phyloP scores from a whole-genome alignment of 2,329 filamentous ascomycete genomes.

The Akanthomyces muscarius region DNA sequence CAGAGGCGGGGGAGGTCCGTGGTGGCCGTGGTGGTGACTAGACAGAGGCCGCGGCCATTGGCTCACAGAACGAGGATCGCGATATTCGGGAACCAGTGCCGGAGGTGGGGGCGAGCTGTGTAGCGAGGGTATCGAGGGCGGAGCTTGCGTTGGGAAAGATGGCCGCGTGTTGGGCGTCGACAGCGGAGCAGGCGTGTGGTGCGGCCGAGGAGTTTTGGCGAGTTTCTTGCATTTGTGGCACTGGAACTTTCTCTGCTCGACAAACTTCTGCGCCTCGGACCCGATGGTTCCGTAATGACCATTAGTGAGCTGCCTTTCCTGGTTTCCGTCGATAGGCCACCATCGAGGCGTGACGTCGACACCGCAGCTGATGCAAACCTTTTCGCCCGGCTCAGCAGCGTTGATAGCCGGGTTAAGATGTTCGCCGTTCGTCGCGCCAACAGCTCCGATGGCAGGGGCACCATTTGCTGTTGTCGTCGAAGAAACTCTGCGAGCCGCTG shows the following conservation, averaged over 20 bases:
- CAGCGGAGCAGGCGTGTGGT: conserved; percentile 23
- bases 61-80: conserved; percentile 23
- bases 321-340: conserved; percentile 56
- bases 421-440: conserved; percentile 23
- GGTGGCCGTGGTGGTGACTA: conserved; percentile 12
- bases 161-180: conserved; percentile 3
- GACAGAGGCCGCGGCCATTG: conserved; percentile 19
- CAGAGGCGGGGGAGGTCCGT: conserved; percentile 16
- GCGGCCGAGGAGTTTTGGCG: conserved; percentile 41
- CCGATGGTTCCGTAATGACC: conserved; percentile 49
- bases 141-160: conserved; percentile 9
- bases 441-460: conserved; percentile 2
- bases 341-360: conserved; percentile 71
- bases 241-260: conserved; percentile 60
- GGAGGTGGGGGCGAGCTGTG: conserved; percentile 28
- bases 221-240: conserved; percentile 70
- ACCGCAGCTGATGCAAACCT: conserved; percentile 60
- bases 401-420: conserved; percentile 25
- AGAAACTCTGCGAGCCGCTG: conserved; percentile 45
- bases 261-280: conserved; percentile 55
- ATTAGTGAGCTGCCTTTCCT: conserved; percentile 50
- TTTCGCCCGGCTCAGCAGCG: conserved; percentile 41
- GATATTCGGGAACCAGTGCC: conserved; percentile 24
- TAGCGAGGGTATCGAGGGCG: conserved; percentile 23
- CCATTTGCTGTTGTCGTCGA: conserved; percentile 47